Evolutionary conservation across 139 green algal genomes (phyloP), one percentile per base, ranked within the genome.

Genomic region (Gonium pectorale): DNA sequence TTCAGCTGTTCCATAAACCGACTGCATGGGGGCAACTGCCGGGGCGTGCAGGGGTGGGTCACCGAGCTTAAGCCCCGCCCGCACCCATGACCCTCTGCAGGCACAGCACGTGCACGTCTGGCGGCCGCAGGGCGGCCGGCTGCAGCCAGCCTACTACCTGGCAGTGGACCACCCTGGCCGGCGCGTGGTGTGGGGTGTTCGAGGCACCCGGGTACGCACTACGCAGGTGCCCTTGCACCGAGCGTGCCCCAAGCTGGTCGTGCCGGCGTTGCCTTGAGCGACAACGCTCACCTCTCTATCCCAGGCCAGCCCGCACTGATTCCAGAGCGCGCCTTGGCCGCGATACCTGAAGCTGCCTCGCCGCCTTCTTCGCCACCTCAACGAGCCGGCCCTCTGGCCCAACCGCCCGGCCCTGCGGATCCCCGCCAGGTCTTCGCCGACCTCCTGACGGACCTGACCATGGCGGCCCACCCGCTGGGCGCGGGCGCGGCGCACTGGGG

Each of bases 61-160:
- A n/a, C n/a, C n/a, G n/a, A n/a, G n/a, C n/a, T n/a, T n/a, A n/a
- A n/a, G n/a, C n/a, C n/a, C n/a, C n/a, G n/a, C n/a, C n/a, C n/a
- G n/a, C n/a, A n/a, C n/a, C n/a, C n/a, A n/a, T n/a, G n/a, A n/a
- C n/a, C 71, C 35, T 17, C 33, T 1, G 22, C 74, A 82, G 75
- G 75, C 56, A 0, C 40, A 71, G 27, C 75, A 82, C 27, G 31
- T 82, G 19, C 59, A 41, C 22, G 59, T 72, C 41, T 82, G 75
- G 75, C 75, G 59, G 27, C 60, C 75, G 7, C 27, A 72, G 59
- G 60, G 40, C 17, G 75, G 75, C 13, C 56, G 75, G 35, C 75
- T 82, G 59, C 75, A 82, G 75, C 75, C 75, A 9, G 75, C 59
- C 9, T 82, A 82, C 59, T 82, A 49, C 75, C 2, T 82, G 11